Conservation (phyloP, 495 filamentous ascomycete genomes). For the Thozetella sp. region DNA sequence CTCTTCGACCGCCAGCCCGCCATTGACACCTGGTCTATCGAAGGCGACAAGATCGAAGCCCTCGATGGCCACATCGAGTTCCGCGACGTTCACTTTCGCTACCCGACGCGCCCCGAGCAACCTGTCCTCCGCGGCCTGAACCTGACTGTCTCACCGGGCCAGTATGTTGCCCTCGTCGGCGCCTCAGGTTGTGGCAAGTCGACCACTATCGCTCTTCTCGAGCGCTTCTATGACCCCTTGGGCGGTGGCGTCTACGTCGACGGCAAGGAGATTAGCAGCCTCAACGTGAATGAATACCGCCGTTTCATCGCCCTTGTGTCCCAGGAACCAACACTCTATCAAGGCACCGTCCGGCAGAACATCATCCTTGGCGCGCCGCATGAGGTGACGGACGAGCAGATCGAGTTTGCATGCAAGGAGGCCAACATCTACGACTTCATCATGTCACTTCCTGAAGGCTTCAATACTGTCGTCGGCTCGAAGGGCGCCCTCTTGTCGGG, state of each 20-base stretch:
- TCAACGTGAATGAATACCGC: slow-evolving; percentile 58
- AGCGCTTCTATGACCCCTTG: slow-evolving; percentile 66
- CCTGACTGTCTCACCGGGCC: slow-evolving; percentile 64
- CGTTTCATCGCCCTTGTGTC: slow-evolving; percentile 61
- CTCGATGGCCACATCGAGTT: slow-evolving; percentile 61
- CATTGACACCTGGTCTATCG: slow-evolving; percentile 67
- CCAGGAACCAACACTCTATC: slow-evolving; percentile 64
- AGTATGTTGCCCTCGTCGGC: slow-evolving; percentile 74
- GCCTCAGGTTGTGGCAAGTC: slow-evolving; percentile 77
- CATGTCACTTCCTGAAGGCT: slow-evolving; percentile 61
- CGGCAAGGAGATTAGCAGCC: slow-evolving; percentile 49
- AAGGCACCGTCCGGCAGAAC: slow-evolving; percentile 62
- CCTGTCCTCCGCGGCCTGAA: slow-evolving; percentile 56
- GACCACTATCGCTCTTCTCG: slow-evolving; percentile 69
- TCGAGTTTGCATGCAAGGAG: slow-evolving; percentile 61
- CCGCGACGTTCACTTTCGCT: slow-evolving; percentile 62
- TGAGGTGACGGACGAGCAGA: slow-evolving; percentile 48
- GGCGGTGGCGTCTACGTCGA: slow-evolving; percentile 60
- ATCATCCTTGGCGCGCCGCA: slow-evolving; percentile 54
- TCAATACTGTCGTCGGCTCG: slow-evolving; percentile 65
- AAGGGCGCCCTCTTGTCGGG: slow-evolving; percentile 72
- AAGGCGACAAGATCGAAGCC: slow-evolving; percentile 60
- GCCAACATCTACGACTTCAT: slow-evolving; percentile 74
- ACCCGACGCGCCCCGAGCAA: slow-evolving; percentile 59
- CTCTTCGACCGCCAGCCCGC: slow-evolving; percentile 37